A percentile compares a stretch with the other conserved stretches of the same genome.
Conservation (phyloP, 805 yeast species). For the Ogataea methylovora region DNA sequence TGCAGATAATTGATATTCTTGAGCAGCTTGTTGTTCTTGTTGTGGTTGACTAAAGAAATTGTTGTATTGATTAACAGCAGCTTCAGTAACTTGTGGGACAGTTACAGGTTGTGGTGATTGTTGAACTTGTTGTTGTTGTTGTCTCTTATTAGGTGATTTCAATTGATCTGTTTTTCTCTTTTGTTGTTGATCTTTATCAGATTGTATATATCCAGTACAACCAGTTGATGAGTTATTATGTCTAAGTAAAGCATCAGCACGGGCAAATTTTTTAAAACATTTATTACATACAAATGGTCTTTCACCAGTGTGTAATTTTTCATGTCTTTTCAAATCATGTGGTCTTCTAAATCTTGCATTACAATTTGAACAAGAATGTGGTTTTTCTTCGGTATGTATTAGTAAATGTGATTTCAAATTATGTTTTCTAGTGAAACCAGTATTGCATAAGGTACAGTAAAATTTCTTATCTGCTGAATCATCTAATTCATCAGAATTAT, state of each 20-base stretch:
- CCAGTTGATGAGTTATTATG: conserved; percentile 41
- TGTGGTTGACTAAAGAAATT: not conserved
- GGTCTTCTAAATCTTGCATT: conserved; percentile 56
- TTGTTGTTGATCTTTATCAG: not conserved
- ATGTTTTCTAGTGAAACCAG: conserved; percentile 63
- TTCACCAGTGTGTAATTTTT: conserved; percentile 69
- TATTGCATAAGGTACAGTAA: conserved; percentile 53
- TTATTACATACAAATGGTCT: conserved; percentile 49
- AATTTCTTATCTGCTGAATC: conserved; percentile 20
- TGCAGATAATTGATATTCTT: not conserved
- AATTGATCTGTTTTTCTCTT: not conserved
- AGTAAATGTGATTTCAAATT: conserved; percentile 66
- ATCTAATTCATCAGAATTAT: conserved; percentile 9
- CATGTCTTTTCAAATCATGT: conserved; percentile 73
- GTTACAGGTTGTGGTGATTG: conserved; percentile 3
- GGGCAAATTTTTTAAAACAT: conserved; percentile 61
- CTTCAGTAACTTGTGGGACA: not conserved
- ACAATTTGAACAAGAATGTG: conserved; percentile 58
- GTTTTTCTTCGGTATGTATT: conserved; percentile 59
- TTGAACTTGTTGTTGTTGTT: not conserved
- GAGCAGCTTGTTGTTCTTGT: not conserved
- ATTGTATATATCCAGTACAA: conserved; percentile 9
- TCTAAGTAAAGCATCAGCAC: conserved; percentile 70
- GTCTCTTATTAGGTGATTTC: not conserved
- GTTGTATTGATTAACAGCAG: not conserved